Conservation (phyloP, 1,139 yeast genomes). For the Yamadazyma oceani region DNA sequence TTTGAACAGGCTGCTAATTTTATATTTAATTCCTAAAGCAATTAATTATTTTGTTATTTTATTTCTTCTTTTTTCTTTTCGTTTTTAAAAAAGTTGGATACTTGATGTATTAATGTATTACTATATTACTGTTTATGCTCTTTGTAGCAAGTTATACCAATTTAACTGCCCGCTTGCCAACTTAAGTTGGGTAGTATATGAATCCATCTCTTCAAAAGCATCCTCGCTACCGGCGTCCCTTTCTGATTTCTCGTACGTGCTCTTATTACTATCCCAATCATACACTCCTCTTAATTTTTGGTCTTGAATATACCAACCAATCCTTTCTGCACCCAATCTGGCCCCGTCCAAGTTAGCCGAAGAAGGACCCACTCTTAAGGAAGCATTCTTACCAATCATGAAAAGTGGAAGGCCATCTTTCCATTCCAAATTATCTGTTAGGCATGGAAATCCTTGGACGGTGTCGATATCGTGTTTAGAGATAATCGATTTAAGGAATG, state of each 20-base stretch:
- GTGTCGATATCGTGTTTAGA: constrained; percentile 28
- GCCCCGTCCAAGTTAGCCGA: constrained; percentile 54
- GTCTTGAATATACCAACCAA: constrained; percentile 41
- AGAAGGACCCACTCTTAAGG: constrained; percentile 46
- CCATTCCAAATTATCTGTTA: constrained; percentile 49
- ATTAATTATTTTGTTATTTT: too few species aligned
- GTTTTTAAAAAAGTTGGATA: neutral
- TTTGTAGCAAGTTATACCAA: constrained; percentile 29
- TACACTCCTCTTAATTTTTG: constrained; percentile 23
- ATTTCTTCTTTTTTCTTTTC: neutral
- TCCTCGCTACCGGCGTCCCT: too few species aligned
- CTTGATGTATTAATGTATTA: constrained; percentile 3
- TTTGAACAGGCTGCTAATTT: too few species aligned
- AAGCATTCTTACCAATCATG: constrained; percentile 46
- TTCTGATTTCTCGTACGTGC: too few species aligned
- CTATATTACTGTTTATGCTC: too few species aligned
- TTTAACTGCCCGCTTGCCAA: constrained; percentile 35
- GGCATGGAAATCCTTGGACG: constrained; percentile 42
- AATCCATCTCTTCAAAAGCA: neutral
- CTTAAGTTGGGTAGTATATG: constrained; percentile 23
- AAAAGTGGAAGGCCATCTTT: constrained; percentile 38
- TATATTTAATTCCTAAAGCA: too few species aligned
- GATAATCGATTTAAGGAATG: constrained; percentile 28
- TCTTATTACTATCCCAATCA: constrained; percentile 30
- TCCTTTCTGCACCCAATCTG: constrained; percentile 47